These are phyloP conservation scores for Nitzschia sp. DNA, from an alignment of 108 stramenopile genomes.

Conservation along the genomic window DNA sequence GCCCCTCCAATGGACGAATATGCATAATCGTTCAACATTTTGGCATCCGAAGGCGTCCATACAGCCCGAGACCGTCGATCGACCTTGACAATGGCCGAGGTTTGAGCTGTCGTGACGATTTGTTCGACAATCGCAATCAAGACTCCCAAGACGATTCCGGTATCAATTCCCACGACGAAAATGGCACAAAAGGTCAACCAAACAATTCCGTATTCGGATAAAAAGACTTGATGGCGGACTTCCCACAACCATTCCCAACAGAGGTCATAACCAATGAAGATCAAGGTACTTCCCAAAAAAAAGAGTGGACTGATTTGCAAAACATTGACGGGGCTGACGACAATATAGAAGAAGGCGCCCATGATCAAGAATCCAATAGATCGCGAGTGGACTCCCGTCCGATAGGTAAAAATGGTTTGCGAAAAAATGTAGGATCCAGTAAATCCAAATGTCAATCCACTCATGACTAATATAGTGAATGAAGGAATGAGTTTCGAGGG, in stretches of 20 bases:
- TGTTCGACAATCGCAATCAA: constrained; percentile 79
- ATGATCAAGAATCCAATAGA: constrained; percentile 82
- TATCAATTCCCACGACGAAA: constrained; percentile 83
- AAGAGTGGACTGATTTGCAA: constrained; percentile 82
- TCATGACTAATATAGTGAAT: constrained; percentile 46
- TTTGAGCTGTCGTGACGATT: constrained; percentile 68
- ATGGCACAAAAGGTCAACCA: constrained; percentile 85
- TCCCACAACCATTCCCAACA: constrained; percentile 93
- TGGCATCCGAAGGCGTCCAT: constrained; percentile 63
- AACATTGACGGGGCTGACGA: constrained; percentile 74
- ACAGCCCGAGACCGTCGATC: constrained; percentile 74
- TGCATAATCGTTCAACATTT: constrained; percentile 61
- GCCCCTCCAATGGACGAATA: constrained; percentile 49
- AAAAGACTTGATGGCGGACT: constrained; percentile 77
- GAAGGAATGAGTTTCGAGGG: neutral
- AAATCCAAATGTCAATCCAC: constrained; percentile 83
- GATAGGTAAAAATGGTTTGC: constrained; percentile 97
- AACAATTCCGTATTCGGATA: constrained; percentile 80
- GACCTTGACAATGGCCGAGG: constrained; percentile 51
- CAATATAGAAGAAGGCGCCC: constrained; percentile 64
- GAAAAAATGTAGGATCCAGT: constrained; percentile 97
- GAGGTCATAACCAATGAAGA: constrained; percentile 92
- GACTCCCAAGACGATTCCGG: constrained; percentile 76
- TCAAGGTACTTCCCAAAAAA: constrained; percentile 92
- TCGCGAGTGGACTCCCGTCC: constrained; percentile 77